These are phyloP conservation scores for Tylopilus intermedius DNA, from an alignment of 768 basidiomycete genomes.

Conservation along the genomic window DNA sequence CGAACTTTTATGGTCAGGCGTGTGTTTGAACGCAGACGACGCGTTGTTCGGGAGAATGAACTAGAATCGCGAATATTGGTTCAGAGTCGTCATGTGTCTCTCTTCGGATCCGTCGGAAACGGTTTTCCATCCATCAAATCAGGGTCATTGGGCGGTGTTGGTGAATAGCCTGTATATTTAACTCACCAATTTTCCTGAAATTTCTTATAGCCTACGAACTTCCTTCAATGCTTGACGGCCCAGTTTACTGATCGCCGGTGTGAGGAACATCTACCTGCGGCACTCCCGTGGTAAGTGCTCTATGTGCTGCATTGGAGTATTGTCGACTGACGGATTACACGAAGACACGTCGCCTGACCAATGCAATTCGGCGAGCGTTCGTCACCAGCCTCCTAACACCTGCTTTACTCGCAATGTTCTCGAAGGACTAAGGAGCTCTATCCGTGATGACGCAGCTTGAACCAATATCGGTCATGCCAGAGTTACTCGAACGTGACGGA, in stretches of 20 bases:
- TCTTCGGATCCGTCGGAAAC: no score
- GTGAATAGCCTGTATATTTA: slow-evolving; percentile 8
- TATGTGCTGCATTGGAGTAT: neutral
- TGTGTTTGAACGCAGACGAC: no score
- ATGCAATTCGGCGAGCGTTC: slow-evolving; percentile 74
- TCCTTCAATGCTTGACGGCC: slow-evolving; percentile 67
- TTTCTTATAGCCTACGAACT: slow-evolving; percentile 59
- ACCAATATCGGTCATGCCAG: slow-evolving; percentile 82
- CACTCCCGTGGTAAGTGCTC: slow-evolving; percentile 57
- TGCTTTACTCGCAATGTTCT: slow-evolving; percentile 85
- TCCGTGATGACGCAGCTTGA: slow-evolving; percentile 76
- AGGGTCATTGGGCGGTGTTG: slow-evolving; percentile 69
- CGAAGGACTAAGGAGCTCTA: slow-evolving; percentile 78
- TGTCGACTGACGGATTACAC: slow-evolving; percentile 1
- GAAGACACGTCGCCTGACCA: slow-evolving; percentile 73
- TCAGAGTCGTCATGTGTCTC: no score
- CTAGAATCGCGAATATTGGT: no score
- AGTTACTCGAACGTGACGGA: slow-evolving; percentile 83
- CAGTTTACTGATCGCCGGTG: slow-evolving; percentile 78
- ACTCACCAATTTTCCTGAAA: slow-evolving; percentile 6
- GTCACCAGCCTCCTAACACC: slow-evolving; percentile 80
- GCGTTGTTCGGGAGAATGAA: no score
- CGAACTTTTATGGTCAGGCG: no score
- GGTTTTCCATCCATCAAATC: slow-evolving; percentile 91
- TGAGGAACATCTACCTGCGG: slow-evolving; percentile 79